Evolutionary conservation across 176 grass and related monocot species (phyloP).

Genomic region (Tillandsia fasciculata): DNA sequence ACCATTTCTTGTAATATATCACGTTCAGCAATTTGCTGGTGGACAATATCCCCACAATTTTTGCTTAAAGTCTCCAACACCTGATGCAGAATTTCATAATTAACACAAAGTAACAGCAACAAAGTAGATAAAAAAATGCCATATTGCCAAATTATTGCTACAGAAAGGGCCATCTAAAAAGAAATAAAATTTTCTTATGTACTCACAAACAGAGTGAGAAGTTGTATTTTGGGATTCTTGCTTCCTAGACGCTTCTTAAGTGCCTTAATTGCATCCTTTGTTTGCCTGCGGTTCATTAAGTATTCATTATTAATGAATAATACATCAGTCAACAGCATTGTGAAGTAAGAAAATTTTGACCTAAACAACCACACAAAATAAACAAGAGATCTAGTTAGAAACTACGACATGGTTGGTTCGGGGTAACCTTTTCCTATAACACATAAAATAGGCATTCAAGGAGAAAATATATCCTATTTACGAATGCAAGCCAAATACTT

Average conservation of each 20-base stretch:
- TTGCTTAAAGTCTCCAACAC: slow-evolving; percentile 96
- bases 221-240: slow-evolving; percentile 92
- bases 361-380: background rate
- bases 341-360: background rate
- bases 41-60: slow-evolving; percentile 84
- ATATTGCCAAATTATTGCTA: slow-evolving; percentile 6
- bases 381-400: background rate
- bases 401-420: background rate
- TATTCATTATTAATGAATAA: slow-evolving; percentile 20
- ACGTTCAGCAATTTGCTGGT: slow-evolving; percentile 86
- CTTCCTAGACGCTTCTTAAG: slow-evolving; percentile 96
- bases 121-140: slow-evolving; percentile 3
- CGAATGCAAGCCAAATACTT: too few species aligned
- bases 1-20: slow-evolving; percentile 99
- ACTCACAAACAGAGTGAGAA: slow-evolving; percentile 88
- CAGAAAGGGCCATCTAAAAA: background rate
- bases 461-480: too few species aligned
- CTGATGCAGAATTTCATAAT: slow-evolving; percentile 25
- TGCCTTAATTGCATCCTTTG: slow-evolving; percentile 81
- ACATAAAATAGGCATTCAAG: too few species aligned
- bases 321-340: slow-evolving; percentile 8
- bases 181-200: background rate
- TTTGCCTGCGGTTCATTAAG: slow-evolving; percentile 55
- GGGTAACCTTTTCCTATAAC: too few species aligned
- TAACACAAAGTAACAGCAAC: slow-evolving; percentile 6